Base-by-base conservation (phyloP, 2,329 filamentous ascomycete genomes). In the Aspergillus flavus region DNA sequence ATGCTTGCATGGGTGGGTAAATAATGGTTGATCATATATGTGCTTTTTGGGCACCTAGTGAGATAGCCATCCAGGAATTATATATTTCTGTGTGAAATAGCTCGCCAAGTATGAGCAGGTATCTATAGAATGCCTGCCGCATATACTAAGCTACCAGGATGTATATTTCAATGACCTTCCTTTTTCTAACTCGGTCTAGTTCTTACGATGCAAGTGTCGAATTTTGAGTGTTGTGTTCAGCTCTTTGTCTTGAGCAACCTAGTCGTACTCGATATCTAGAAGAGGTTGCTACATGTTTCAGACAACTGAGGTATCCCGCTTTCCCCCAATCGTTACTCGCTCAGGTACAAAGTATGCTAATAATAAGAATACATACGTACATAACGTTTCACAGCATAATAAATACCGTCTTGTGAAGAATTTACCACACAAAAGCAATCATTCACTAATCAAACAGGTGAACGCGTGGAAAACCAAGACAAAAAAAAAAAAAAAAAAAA, bases 351-450 rank as follows among this genome's bases (percentile, higher is more conserved):
- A n/a, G 28, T 32, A 34, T 55, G 30, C 30, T 28, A 36, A 36
- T 39, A 39, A 55, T 55, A 12, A 54, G 34, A 53, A 53, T n/a
- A 55, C 32, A n/a, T 36, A 41, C 52, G 28, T 39, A 52, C 48
- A 21, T 52, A 32, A 52, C 9, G 52, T 55, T 55, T 55, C 52
- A 55, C 52, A 55, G n/a, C 32, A 55, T 55, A 55, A 21, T 14
- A 39, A 23, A 28, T 55, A 55, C 52, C 52, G 19, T 52, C 48
- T 34, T 9, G 32, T 39, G 52, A 55, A 55, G 52, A 39, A 34
- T 12, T 52, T 32, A 52, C 32, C 6, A 12, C n/a, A 9, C n/a
- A 36, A 26, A 39, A 26, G 9, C n/a, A 39, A 39, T 23, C n/a
- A 39, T 41, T 41, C 16, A 26, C 16, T 14, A 6, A 36, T 16